Evolutionary conservation across 805 yeast species (phyloP).

Genomic region (Candida ovalis): DNA sequence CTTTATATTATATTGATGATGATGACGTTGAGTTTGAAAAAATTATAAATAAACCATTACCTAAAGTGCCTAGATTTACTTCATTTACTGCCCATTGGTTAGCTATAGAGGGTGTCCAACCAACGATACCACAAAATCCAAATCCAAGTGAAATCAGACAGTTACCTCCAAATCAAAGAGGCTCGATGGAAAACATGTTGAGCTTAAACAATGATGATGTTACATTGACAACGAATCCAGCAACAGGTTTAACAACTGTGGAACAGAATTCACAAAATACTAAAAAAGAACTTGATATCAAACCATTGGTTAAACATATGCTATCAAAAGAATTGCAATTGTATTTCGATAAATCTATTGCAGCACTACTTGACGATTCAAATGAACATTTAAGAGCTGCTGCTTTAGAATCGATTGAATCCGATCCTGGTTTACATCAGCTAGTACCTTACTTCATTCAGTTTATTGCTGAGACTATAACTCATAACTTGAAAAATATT

Average conservation of each 20-base stretch:
- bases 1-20: constrained; percentile 82
- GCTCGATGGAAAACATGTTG: constrained; percentile 67
- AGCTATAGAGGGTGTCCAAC: constrained; percentile 98
- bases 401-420: constrained; percentile 77
- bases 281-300: constrained; percentile 57
- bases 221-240: constrained; percentile 24
- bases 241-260: constrained; percentile 26
- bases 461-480: constrained; percentile 91
- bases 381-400: constrained; percentile 63
- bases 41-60: constrained; percentile 87
- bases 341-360: constrained; percentile 86
- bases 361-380: constrained; percentile 62
- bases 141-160: constrained; percentile 71
- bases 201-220: constrained; percentile 48
- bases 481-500: constrained; percentile 76
- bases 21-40: constrained; percentile 95
- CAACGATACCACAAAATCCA: constrained; percentile 96
- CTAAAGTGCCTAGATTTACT: constrained; percentile 89
- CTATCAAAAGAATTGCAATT: constrained; percentile 90
- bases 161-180: constrained; percentile 74
- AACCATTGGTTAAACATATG: constrained; percentile 92
- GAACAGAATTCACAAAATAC: constrained; percentile 20
- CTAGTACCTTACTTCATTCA: constrained; percentile 94
- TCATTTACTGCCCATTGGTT: constrained; percentile 96
- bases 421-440: constrained; percentile 96